phyloP scores from a whole-genome alignment of 306 rosid species.

The Castanospermum australe region DNA sequence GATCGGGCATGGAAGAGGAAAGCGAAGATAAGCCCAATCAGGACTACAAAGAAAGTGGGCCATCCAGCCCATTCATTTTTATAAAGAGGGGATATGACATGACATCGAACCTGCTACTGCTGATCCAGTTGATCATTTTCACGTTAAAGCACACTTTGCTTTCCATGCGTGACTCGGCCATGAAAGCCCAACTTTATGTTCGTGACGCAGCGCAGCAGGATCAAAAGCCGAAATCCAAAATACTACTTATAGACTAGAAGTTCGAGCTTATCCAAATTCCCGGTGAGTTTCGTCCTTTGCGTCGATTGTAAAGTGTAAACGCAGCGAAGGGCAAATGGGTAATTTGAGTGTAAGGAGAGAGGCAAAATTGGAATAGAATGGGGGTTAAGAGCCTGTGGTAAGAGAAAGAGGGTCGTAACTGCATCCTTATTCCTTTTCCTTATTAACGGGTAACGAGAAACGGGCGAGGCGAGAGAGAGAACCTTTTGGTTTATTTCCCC shows the following conservation, averaged over 20 bases:
- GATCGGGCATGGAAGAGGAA: too few species aligned
- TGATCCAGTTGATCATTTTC: not conserved
- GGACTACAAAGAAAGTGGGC: not conserved
- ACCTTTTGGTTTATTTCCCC: constrained; percentile 26
- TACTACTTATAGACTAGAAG: too few species aligned
- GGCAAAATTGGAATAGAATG: not conserved
- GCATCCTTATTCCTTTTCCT: constrained; percentile 14
- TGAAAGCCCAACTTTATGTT: constrained; percentile 24
- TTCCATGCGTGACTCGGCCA: not conserved
- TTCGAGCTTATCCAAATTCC: constrained; percentile 19
- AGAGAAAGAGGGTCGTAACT: constrained; percentile 14
- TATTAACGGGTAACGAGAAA: constrained; percentile 42
- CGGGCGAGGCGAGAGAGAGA: constrained; percentile 4
- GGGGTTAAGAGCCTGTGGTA: too few species aligned
- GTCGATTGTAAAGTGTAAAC: not conserved
- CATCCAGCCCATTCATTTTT: not conserved
- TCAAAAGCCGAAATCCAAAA: not conserved
- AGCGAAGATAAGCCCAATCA: too few species aligned
- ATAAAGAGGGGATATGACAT: too few species aligned
- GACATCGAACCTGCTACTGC: not conserved
- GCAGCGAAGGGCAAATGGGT: not conserved
- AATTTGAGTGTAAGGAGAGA: not conserved
- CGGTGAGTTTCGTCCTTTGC: constrained; percentile 16
- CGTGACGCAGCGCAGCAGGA: constrained; percentile 18
- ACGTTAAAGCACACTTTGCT: not conserved